Conservation (phyloP, 2,329 filamentous ascomycete genomes). For the Knufia fluminis region DNA sequence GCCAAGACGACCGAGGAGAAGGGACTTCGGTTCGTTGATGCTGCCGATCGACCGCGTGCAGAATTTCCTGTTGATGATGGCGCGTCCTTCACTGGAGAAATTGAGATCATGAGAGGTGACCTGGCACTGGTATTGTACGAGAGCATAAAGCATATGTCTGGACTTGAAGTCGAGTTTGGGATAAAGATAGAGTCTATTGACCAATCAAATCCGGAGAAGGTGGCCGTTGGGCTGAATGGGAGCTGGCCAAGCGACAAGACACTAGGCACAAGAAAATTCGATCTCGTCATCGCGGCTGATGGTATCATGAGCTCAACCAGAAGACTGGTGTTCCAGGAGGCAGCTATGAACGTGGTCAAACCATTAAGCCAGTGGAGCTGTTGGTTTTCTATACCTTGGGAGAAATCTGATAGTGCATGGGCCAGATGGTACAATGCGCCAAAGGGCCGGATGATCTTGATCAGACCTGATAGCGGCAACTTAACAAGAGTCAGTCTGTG, state of each 20-base stretch:
- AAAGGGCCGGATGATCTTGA: neutral
- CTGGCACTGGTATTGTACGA: slow-evolving; percentile 38
- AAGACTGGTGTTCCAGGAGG: neutral
- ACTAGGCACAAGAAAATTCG: slow-evolving; percentile 15
- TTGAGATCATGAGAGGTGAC: slow-evolving; percentile 48
- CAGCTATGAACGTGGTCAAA: too few relatives aligned
- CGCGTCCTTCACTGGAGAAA: too few relatives aligned
- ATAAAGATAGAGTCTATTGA: slow-evolving; percentile 24
- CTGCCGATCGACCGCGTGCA: too few relatives aligned
- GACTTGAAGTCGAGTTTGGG: slow-evolving; percentile 27
- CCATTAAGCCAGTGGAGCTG: neutral
- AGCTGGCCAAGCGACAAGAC: slow-evolving; percentile 11
- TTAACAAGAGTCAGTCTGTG: slow-evolving; percentile 33
- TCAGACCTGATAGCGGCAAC: slow-evolving; percentile 10
- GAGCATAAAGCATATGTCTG: slow-evolving; percentile 18
- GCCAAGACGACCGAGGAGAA: too few relatives aligned
- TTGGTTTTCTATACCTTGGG: neutral
- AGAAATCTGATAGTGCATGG: neutral
- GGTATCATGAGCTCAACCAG: neutral
- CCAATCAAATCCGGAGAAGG: slow-evolving; percentile 16
- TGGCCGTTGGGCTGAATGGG: slow-evolving; percentile 23
- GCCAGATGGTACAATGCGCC: neutral
- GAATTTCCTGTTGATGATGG: too few relatives aligned
- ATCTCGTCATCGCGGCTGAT: slow-evolving; percentile 16
- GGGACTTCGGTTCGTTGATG: too few relatives aligned